Percentiles rank a stretch among this genome's conserved stretches.
These are phyloP conservation scores for Deinandra increscens DNA, from an alignment of 129 eudicot genomes.

Conservation along the genomic window DNA sequence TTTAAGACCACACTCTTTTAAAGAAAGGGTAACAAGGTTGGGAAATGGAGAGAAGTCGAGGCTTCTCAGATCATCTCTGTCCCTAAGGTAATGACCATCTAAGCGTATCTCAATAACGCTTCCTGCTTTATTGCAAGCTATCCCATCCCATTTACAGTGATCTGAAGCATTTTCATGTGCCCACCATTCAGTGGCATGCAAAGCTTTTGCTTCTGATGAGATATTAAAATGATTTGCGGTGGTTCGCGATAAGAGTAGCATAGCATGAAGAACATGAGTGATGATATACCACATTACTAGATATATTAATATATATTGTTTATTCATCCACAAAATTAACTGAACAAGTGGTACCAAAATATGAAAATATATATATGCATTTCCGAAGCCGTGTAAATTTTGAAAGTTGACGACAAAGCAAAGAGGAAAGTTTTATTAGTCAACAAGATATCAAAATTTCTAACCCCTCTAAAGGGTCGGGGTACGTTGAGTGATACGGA, in stretches of 20 bases:
- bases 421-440: too few species aligned
- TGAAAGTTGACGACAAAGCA: neutral
- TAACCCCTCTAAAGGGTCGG: too few species aligned
- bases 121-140: conserved; percentile 15
- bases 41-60: conserved; percentile 21
- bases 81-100: neutral
- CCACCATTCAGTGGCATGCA: neutral
- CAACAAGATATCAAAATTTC: too few species aligned
- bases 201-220: neutral
- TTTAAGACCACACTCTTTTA: neutral
- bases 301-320: too few species aligned
- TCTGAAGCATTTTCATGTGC: neutral
- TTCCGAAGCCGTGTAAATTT: neutral
- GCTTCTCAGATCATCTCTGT: neutral
- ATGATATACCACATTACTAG: neutral
- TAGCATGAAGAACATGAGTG: too few species aligned
- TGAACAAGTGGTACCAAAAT: too few species aligned
- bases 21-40: neutral
- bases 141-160: conserved; percentile 1
- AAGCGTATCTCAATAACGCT: neutral
- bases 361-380: neutral
- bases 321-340: too few species aligned
- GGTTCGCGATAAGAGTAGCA: neutral
- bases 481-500: too few species aligned
- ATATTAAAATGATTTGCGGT: neutral